These are phyloP conservation scores for Camellia granthamiana DNA, from an alignment of 148 eudicot species.

Conservation along the genomic window DNA sequence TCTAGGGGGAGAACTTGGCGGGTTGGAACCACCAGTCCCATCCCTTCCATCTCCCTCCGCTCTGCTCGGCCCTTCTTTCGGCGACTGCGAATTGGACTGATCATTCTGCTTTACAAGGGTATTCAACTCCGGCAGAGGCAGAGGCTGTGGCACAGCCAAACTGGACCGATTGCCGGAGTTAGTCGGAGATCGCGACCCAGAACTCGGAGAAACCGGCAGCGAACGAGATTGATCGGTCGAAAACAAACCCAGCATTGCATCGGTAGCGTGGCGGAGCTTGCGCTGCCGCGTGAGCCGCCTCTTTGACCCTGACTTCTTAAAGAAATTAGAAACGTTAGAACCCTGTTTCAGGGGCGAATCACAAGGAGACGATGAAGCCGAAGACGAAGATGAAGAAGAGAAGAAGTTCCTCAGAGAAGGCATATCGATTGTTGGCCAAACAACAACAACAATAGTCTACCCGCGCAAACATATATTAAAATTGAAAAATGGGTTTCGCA, in stretches of 20 bases:
- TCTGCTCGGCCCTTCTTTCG: conserved; percentile 18
- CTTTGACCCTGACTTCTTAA: conserved; percentile 3
- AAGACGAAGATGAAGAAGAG: conserved; percentile 1
- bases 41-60: conserved; percentile 21
- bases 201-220: conserved; percentile 34
- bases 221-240: conserved; percentile 14
- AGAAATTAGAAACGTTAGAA: background rate
- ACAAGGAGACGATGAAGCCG: conserved; percentile 21
- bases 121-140: conserved; percentile 57
- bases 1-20: conserved; percentile 11
- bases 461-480: too few relatives aligned
- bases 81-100: conserved; percentile 16
- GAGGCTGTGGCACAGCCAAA: conserved; percentile 52
- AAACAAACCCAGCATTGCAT: conserved; percentile 22
- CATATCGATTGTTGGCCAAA: conserved; percentile 13
- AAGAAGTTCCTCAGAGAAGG: conserved; percentile 11
- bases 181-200: conserved; percentile 19
- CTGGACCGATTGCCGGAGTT: conserved; percentile 25
- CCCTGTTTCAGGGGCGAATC: conserved; percentile 12
- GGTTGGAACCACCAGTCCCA: background rate
- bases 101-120: conserved; percentile 12
- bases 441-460: background rate
- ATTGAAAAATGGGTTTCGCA: background rate
- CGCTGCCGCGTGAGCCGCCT: conserved; percentile 36
- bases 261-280: conserved; percentile 36